Base-by-base conservation (phyloP, 2,329 filamentous ascomycete species). In the Orbilia ellipsospora region DNA sequence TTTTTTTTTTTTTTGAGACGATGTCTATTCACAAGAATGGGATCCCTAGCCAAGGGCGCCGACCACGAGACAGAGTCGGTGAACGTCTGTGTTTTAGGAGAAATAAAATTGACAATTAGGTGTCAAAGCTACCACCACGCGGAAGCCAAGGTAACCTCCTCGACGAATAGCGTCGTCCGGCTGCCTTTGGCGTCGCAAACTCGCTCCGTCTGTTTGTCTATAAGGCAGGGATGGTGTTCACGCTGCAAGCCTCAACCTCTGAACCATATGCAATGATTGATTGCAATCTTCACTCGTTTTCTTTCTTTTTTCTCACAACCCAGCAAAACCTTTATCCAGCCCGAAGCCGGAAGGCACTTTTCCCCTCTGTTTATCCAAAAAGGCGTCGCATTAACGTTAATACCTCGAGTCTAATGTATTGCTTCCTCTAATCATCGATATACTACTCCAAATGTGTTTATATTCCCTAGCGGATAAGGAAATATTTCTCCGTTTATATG, bases 281-380 rank as follows among this genome's bases (percentile, higher is more conserved):
- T 36, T 36, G 31, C 31, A 36, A 36, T 36, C 8, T 36, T 36
- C 31, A 36, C 31, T 36, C 7, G 28, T 7, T 31, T 31, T 31
- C 42, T 44, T 57, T 63, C 45, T 68, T 51, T 66, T 48, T 15
- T 48, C 13, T 15, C 44, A n/a, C 44, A 18, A 48, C 36, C 56
- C 40, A 16, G 36, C 36, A 20, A 26, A 48, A 26, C 59, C 26
- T 73, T 56, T 44, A 59, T 65, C 55, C 56, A 50, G 44, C 62
- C 70, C 70, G 70, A 74, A 45, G 62, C 57, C 59, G 63, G 70
- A 74, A 74, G 70, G 70, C 59, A 51, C 13, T 44, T 68, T 74
- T 66, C 31, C 15, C 44, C 13, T 20, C 6, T 48, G 44, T 18
- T 18, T 48, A 18, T n/a, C 44, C 8, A 48, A n/a, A n/a, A 15